phyloP scores from a whole-genome alignment of 345 rosid genomes.

The Arabidopsis arenosa region DNA sequence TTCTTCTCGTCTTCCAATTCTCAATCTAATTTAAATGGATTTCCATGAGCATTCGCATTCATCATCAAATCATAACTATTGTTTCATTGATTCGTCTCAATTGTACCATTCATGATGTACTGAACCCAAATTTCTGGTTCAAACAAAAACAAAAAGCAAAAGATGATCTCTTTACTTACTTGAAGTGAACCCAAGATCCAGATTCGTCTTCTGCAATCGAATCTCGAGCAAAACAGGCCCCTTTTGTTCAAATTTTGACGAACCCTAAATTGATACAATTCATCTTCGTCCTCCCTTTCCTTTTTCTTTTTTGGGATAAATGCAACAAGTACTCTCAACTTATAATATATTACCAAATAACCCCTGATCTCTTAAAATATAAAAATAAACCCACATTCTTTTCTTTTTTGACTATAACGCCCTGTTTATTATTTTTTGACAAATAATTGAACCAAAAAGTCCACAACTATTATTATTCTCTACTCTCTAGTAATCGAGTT shows the following conservation, averaged over 20 bases:
- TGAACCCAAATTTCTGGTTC: background rate
- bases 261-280: constrained; percentile 33
- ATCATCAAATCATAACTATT: background rate
- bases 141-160: background rate
- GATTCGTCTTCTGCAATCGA: constrained; percentile 25
- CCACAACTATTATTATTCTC: background rate
- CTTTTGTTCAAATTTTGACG: background rate
- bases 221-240: background rate
- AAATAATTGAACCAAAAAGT: background rate
- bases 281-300: background rate
- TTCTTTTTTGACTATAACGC: background rate
- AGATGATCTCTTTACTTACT: constrained; percentile 25
- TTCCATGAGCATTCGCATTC: background rate
- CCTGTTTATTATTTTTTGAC: background rate
- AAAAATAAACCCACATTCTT: background rate
- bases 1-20: background rate
- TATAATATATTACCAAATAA: constrained; percentile 17
- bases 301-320: background rate
- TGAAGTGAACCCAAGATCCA: constrained; percentile 33
- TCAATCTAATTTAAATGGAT: background rate
- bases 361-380: background rate
- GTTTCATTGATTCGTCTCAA: background rate
- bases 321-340: constrained; percentile 6
- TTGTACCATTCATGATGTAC: constrained; percentile 4
- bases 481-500: background rate